phyloP scores from a whole-genome alignment of 768 basidiomycete genomes.

The Amanita exitialis region DNA sequence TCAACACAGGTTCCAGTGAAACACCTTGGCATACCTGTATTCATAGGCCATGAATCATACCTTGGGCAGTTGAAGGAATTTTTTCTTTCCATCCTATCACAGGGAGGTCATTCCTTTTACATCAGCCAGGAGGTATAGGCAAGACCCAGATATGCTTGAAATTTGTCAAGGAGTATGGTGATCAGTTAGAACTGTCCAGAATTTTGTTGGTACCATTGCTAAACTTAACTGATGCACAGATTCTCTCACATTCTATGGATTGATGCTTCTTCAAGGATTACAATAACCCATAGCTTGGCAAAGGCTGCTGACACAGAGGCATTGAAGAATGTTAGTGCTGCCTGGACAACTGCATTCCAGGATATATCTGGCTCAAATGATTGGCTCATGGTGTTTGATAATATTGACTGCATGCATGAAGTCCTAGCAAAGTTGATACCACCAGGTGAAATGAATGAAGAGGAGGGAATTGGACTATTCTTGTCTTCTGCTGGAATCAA shows the following conservation, averaged over 20 bases:
- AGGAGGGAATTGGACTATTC: slow-evolving; percentile 10
- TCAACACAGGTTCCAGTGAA: no score
- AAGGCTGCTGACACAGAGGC: slow-evolving; percentile 4
- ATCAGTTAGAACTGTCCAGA: not conserved
- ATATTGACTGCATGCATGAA: slow-evolving; percentile 9
- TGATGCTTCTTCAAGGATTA: slow-evolving; percentile 12
- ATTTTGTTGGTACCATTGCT: not conserved
- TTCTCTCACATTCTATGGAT: slow-evolving; percentile 14
- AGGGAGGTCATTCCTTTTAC: not conserved
- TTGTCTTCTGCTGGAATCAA: slow-evolving; percentile 7
- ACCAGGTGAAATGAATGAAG: slow-evolving; percentile 10
- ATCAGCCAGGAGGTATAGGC: slow-evolving; percentile 13
- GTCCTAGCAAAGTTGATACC: slow-evolving; percentile 10
- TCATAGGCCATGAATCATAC: no score
- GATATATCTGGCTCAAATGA: slow-evolving; percentile 5
- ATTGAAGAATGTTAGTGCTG: not conserved
- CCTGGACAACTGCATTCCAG: not conserved
- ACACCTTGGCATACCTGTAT: no score
- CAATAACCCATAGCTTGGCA: slow-evolving; percentile 1
- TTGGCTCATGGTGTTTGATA: slow-evolving; percentile 14
- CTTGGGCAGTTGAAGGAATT: no score
- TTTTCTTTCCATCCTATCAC: no score
- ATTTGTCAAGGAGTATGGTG: not conserved
- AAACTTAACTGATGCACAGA: not conserved
- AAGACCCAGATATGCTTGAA: slow-evolving; percentile 1